Evolutionary conservation across 106 monocot genomes (phyloP), one percentile per base, ranked within the genome.

Genomic region (Amphibolis antarctica): DNA sequence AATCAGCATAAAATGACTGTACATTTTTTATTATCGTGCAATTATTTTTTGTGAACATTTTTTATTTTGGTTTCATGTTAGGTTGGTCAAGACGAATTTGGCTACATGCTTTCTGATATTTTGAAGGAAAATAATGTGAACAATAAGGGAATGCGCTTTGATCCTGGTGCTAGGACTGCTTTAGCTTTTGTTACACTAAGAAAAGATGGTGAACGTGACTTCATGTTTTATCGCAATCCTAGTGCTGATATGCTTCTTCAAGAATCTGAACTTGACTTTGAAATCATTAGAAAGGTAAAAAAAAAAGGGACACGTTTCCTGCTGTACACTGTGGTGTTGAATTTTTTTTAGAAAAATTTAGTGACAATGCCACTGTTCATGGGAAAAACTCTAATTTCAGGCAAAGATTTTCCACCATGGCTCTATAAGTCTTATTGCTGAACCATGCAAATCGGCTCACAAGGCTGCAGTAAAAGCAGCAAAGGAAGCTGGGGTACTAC

Each of bases 21-120:
- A 36, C 36, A n/a, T 7, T 36, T 36, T 36, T 36, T 36, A 36
- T 36, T 36, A 4, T 36, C 7, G 36, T 36, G 36, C 53, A 53
- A 53, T 23, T 23, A 53, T 53, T 10, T 53, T 53, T 19, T 9
- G 23, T 21, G 6, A 53, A 23, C 23, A 53, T 21, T 53, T 20
- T 21, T 18, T 53, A 20, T 53, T 19, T 23, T 53, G 19, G 6
- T 3, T 58, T 55, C 11, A 29, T 74, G 42, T 47, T 69, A 96
- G 94, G 94, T 96, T 68, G 89, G 94, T 70, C 84, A 96, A 68
- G 94, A 96, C 82, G 94, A 96, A 61, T 96, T 96, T 84, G 94
- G 89, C 13, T 84, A 86, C 49, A 86, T 96, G 89, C 78, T 96
- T 59, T 76, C 89, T 49, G 77, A 90, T 56, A 86, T 96, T 63